A percentile compares a stretch with the other conserved stretches of the same genome.
These are phyloP conservation scores for Euphorbia tirucalli DNA, from an alignment of 345 rosid species.

Conservation along the genomic window DNA sequence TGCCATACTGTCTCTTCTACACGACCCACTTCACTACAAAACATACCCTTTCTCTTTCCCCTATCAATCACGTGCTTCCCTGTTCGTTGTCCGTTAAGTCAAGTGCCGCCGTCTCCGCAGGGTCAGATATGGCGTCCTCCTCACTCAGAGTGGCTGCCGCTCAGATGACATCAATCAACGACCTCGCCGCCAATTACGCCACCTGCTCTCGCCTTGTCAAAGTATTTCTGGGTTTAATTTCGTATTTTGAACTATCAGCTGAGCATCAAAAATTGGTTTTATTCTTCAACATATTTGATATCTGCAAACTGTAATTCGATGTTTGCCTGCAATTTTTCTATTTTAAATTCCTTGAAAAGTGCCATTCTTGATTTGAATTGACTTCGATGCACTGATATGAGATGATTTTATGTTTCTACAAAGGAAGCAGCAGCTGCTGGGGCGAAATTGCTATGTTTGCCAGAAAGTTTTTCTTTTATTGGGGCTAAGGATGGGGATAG, in stretches of 20 bases:
- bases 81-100: constrained; percentile 15
- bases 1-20: constrained; percentile 11
- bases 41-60: background rate
- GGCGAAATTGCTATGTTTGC: constrained; percentile 84
- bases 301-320: background rate
- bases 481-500: constrained; percentile 69
- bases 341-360: background rate
- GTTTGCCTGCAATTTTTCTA: background rate
- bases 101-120: constrained; percentile 26
- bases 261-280: too few relatives aligned
- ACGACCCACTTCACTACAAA: background rate
- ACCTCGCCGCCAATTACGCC: constrained; percentile 70
- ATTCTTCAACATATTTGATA: too few relatives aligned
- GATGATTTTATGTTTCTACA: background rate
- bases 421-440: constrained; percentile 86
- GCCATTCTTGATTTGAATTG: background rate
- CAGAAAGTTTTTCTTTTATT: constrained; percentile 76
- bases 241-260: background rate
- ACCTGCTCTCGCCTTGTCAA: constrained; percentile 88
- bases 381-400: background rate
- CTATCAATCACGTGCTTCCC: constrained; percentile 13
- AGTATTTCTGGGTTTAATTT: constrained; percentile 26
- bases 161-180: constrained; percentile 93
- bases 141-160: constrained; percentile 86
- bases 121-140: constrained; percentile 40